Evolutionary conservation across 2,329 filamentous ascomycete species (phyloP), one percentile per base, ranked within the genome.

Genomic region (Venturia carpophila): DNA sequence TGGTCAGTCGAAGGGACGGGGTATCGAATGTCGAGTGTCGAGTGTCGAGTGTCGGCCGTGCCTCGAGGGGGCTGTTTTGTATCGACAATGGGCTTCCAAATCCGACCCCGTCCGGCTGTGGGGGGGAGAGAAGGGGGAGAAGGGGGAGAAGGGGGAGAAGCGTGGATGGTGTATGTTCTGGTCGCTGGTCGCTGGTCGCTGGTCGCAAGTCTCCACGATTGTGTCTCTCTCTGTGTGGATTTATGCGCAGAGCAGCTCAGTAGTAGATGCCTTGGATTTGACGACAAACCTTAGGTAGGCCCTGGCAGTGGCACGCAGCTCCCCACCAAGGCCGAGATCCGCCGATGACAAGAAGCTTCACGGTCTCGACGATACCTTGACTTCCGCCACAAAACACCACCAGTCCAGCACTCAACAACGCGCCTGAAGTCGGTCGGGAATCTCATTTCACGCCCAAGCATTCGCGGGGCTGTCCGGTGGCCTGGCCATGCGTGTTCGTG

Each of bases 1-100:
- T n/a, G n/a, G n/a, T n/a, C n/a, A n/a, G n/a, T n/a, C n/a, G n/a
- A n/a, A n/a, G n/a, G n/a, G n/a, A n/a, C n/a, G n/a, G n/a, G n/a
- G n/a, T n/a, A n/a, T n/a, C n/a, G n/a, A n/a, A n/a, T n/a, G n/a
- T n/a, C n/a, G n/a, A n/a, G n/a, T n/a, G n/a, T n/a, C n/a, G n/a
- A n/a, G n/a, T n/a, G n/a, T n/a, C n/a, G 49, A 15, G 30, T 55
- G 49, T 10, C 19, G 52, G n/a, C 52, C 52, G 52, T 58, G 52
- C 52, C 37, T n/a, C 13, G 45, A 56, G 37, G 52, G 24, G 24
- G 15, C 52, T 27, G 52, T 58, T 56, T n/a, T 58, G 30, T 58
- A 19, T 37, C 30, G 30, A 9, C 30, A 11, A 11, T 58, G 27
- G 13, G 10, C 7, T 55, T 27, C 21, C 52, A 37, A 17, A 55